Conservation (phyloP, 73 alveolate genomes). For the Paramecium caudatum region DNA sequence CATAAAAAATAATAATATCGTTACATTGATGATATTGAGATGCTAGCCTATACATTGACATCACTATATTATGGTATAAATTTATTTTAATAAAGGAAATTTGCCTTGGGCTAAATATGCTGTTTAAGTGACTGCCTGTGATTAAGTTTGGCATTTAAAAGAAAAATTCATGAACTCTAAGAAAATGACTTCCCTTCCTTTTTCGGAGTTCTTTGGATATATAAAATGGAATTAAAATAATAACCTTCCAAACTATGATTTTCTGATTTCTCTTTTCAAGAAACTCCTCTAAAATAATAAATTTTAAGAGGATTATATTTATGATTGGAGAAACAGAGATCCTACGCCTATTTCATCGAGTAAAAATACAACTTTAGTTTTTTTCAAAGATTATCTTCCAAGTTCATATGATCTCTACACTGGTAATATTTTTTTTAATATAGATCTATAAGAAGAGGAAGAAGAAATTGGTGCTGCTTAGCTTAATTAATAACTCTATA, state of each 20-base stretch:
- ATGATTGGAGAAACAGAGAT: background rate
- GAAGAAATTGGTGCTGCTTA: background rate
- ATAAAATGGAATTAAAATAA: slow-evolving; percentile 8
- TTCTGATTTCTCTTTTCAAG: background rate
- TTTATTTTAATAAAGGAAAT: background rate
- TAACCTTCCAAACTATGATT: slow-evolving; percentile 39
- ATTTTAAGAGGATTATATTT: background rate
- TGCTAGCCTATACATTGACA: slow-evolving; percentile 30
- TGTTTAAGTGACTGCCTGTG: background rate
- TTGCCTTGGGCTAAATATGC: slow-evolving; percentile 24
- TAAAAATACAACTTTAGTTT: background rate
- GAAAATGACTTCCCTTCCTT: slow-evolving; percentile 19
- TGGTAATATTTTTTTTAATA: too few relatives aligned
- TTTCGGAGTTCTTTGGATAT: slow-evolving; percentile 49
- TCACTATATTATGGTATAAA: background rate
- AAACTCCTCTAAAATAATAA: background rate
- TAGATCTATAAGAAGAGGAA: background rate
- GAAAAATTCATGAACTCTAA: background rate
- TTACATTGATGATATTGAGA: slow-evolving; percentile 50
- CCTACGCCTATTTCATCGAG: background rate
- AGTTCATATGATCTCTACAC: too few relatives aligned
- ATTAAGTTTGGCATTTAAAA: slow-evolving; percentile 3
- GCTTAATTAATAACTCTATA: background rate
- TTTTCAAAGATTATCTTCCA: background rate
- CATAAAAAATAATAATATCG: background rate